These are phyloP conservation scores for Leishmania major DNA, from an alignment of 208 protist species.

Conservation along the genomic window DNA sequence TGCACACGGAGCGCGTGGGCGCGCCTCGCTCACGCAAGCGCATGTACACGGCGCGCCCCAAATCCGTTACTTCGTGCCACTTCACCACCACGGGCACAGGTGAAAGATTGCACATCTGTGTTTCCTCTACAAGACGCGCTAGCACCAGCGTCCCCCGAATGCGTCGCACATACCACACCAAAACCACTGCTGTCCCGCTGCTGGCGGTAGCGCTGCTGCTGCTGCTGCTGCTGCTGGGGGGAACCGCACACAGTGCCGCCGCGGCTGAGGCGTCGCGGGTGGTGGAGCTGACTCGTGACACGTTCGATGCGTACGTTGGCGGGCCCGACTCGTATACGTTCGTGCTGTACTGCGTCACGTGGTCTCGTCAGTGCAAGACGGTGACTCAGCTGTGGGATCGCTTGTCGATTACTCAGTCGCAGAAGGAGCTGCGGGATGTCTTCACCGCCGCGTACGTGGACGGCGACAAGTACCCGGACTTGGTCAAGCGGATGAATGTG, in stretches of 20 bases:
- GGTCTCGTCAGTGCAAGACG: constrained; percentile 51
- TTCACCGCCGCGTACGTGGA: constrained; percentile 72
- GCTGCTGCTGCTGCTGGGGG: neutral
- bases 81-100: neutral
- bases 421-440: constrained; percentile 48
- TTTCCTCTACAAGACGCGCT: neutral
- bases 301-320: constrained; percentile 62
- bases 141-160: neutral
- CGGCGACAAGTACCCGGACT: constrained; percentile 54
- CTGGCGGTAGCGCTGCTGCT: constrained; percentile 2
- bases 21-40: neutral
- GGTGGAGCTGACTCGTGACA: constrained; percentile 63
- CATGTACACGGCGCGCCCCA: neutral
- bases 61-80: neutral
- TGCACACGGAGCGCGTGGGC: neutral
- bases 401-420: constrained; percentile 76
- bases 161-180: neutral
- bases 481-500: constrained; percentile 50
- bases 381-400: constrained; percentile 48
- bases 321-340: constrained; percentile 61
- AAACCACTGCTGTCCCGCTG: neutral
- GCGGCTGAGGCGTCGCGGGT: constrained; percentile 39
- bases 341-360: constrained; percentile 77
- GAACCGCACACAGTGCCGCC: neutral
- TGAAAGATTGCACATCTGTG: neutral